Evolutionary conservation across 495 filamentous ascomycete species (phyloP), one percentile per base, ranked within the genome.

Genomic region (Penicillium bovifimosum): DNA sequence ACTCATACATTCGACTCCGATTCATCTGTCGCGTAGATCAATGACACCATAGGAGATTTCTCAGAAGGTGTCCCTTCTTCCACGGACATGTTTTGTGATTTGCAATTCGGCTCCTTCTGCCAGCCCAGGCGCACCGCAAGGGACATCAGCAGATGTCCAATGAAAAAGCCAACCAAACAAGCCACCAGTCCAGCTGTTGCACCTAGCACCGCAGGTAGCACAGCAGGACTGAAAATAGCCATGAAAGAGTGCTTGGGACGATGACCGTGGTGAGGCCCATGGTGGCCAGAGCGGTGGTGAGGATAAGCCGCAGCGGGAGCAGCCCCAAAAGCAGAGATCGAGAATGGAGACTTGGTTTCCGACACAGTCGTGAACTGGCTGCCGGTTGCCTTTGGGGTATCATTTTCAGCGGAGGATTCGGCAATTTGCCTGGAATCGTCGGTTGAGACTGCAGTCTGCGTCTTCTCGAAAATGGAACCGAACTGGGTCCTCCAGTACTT

Each of bases 161-260:
- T 32, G 14, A 73, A 29, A 60, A 75, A 76, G 6, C 75, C 75
- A 0, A 73, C 48, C 28, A 70, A 51, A 31, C 68, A 72, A 36
- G 73, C 73, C 1, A 71, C 44, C 17, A 75, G 50, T n/a, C 74
- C 73, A 5, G 70, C 67, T 0, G 59, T 54, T 2, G 70, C 53
- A n/a, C 75, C 74, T 0, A 73, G 54, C 1, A 72, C 41, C 7
- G 61, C 67, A 1, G 70, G 70, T 3, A 76, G 55, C n/a, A 78
- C 51, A n/a, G 66, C 57, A 0, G 66, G 61, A 6, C 61, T 60
- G 6, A 72, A 31, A 0, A 72, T 49, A 10, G 62, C 54, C 41
- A 71, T 17, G 40, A 69, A 63, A n/a, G 55, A 41, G 14, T 50
- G 61, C 18, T 67, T 34, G 8, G 53, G 55, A 33, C 47, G 47